Base-by-base conservation (phyloP, 176 grass and related monocot genomes). In the Zoysia japonica region DNA sequence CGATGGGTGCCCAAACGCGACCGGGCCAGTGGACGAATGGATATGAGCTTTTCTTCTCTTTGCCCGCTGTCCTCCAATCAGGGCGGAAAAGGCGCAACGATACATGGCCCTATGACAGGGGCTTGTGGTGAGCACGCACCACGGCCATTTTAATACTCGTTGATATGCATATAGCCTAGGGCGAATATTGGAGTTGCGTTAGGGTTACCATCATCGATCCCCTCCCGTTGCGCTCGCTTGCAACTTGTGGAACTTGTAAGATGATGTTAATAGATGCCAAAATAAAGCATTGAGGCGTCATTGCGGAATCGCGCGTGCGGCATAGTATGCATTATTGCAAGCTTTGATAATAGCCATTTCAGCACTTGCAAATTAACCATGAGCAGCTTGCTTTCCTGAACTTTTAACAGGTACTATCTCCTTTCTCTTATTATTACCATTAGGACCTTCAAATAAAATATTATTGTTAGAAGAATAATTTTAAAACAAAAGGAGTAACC, bases 61-160 rank as follows among this genome's bases (percentile, higher is more conserved):
- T 65, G 11, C 9, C 5, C 13, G 36, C 37, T 41, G 49, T 59
- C 67, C 67, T 75, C 51, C 71, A 17, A 64, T 71, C 46, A 47
- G 7, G 47, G 14, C 53, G 82, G 12, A 7, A 28, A 42, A 84
- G 76, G 16, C 11, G 71, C 36, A 20, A n/a, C 0, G 3, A 5
- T 7, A 63, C 43, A 5, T 63, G 74, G 16, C 12, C 54, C 44
- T 77, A 71, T 17, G 67, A 38, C 47, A 53, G 82, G 39, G 41
- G 48, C 67, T 10, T 84, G 67, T 46, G 82, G 43, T 68, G 28
- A 81, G 70, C 70, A 60, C 12, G 47, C 38, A 45, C 52, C 55
- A 51, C 57, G 47, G 11, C 17, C 17, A 59, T 20, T 59, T 20
- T 59, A 59, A 9, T 20, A 20, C 17, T 53, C 35, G 54, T 9